Evolutionary conservation across 345 rosid genomes (phyloP), one percentile per base, ranked within the genome.

Genomic region (Linum trigynum): DNA sequence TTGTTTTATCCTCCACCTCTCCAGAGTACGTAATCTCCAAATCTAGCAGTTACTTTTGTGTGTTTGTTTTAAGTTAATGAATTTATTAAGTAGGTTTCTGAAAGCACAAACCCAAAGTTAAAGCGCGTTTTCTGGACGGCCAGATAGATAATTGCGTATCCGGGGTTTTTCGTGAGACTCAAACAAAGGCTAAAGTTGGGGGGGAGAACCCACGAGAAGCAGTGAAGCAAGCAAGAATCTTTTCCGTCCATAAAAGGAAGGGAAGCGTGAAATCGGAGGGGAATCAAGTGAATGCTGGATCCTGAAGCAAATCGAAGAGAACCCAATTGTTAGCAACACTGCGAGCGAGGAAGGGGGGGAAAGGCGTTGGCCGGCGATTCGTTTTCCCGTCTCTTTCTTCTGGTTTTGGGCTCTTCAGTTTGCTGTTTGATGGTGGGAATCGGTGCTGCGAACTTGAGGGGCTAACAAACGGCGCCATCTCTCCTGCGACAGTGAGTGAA

Each of bases 401-500:
- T 23, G 32, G 32, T 23, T 23, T 23, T 23, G 32, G 32, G 32
- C 32, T 48, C 53, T 9, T 48, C 53, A 3, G 9, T 10, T 41
- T 41, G 45, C 45, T 41, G 9, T 0, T 48, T 48, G 14, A 48
- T 48, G 53, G 53, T 48, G 53, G 14, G 14, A 5, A 12, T 48
- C 14, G 9, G 12, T 5, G 53, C 53, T 48, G 53, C 53, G 53
- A 48, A 48, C 3, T 48, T 9, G 53, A 48, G 11, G 53, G 15
- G 14, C 7, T 9, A 48, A 15, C 53, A 9, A 7, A 48, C 73
- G 68, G 74, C 69, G 74, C 68, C 78, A 70, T 70, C 71, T 74
- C 74, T 70, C 78, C 78, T 70, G 74, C 74, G 78, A 74, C 77
- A 74, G 74, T 61, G 11, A 38, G 32, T 23, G 32, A 23, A 23